Conservation (phyloP, 306 rosid species). For the Macrotyloma uniflorum region DNA sequence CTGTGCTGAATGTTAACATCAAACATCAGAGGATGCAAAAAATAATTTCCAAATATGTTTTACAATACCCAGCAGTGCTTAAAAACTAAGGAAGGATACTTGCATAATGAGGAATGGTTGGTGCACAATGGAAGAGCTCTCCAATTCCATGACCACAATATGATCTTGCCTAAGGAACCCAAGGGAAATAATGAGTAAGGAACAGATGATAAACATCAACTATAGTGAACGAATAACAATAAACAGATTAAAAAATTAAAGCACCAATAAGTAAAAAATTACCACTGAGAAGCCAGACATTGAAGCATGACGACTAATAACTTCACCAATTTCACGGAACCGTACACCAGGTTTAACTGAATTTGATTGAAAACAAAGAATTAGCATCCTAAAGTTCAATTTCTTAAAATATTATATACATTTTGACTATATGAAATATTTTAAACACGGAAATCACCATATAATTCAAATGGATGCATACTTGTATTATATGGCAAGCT, state of each 20-base stretch:
- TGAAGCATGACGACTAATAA: conserved; percentile 78
- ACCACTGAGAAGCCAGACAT: conserved; percentile 96
- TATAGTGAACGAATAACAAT: conserved; percentile 16
- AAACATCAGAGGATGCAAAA: conserved; percentile 24
- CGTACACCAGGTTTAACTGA: conserved; percentile 94
- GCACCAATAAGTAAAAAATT: conserved; percentile 32
- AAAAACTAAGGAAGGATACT: conserved; percentile 63
- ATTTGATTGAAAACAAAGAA: conserved; percentile 27
- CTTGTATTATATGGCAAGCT: not conserved
- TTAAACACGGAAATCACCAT: not conserved
- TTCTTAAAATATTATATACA: conserved; percentile 1
- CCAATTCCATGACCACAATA: conserved; percentile 96
- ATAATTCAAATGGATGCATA: conserved; percentile 18
- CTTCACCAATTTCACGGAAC: conserved; percentile 96
- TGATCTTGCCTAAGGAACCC: conserved; percentile 66
- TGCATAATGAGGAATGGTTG: conserved; percentile 88
- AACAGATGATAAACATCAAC: not conserved
- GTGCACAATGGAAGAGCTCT: conserved; percentile 97
- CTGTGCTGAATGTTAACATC: not conserved
- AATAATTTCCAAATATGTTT: not conserved
- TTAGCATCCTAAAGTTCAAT: conserved; percentile 26
- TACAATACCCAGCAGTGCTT: not conserved
- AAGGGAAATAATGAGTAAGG: conserved; percentile 26
- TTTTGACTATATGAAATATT: not conserved
- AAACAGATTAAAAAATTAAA: not conserved